Evolutionary conservation across 2,329 filamentous ascomycete species (phyloP), one percentile per base, ranked within the genome.

Genomic region (Xylaria polymorpha): DNA sequence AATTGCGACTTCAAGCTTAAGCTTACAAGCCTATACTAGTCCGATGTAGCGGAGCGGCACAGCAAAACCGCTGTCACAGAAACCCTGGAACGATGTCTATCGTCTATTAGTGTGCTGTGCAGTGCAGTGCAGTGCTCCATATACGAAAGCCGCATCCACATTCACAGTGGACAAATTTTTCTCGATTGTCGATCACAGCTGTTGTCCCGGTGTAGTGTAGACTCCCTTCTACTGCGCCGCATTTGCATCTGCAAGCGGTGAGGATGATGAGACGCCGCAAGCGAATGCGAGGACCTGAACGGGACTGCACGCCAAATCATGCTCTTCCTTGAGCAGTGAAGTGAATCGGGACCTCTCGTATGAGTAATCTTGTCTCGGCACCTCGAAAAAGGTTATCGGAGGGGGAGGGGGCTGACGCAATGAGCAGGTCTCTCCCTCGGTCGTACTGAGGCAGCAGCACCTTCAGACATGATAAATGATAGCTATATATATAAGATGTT

Each of bases 401-500:
- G 39, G 20, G 20, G 44, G 18, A 46, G 22, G 37, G n/a, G 56
- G 7, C 41, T 35, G 43, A 25, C 61, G 25, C 22, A 43, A 48
- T 20, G 66, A 64, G 48, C 32, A 61, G 12, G 61, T 37, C 56
- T 20, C 39, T 25, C 20, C 10, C 35, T 37, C 7, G 10, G 35
- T 29, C 25, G 25, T 29, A 29, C 25, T 29, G 25, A 29, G 25
- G 25, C 25, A 32, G n/a, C 25, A 25, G 46, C 51, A 20, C 15
- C 51, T 20, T 41, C 14, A 39, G 14, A 15, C 4, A 20, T 20
- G n/a, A n/a, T 44, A 53, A n/a, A 37, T 29, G 25, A 59, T 20
- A 48, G 10, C 41, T 15, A 15, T 58, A 62, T 66, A 62, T 66
- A 66, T 66, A 62, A 67, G 51, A 61, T 66, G 43, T 50, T 48